phyloP scores from a whole-genome alignment of 805 yeast genomes.

The Candida hispaniensis region DNA sequence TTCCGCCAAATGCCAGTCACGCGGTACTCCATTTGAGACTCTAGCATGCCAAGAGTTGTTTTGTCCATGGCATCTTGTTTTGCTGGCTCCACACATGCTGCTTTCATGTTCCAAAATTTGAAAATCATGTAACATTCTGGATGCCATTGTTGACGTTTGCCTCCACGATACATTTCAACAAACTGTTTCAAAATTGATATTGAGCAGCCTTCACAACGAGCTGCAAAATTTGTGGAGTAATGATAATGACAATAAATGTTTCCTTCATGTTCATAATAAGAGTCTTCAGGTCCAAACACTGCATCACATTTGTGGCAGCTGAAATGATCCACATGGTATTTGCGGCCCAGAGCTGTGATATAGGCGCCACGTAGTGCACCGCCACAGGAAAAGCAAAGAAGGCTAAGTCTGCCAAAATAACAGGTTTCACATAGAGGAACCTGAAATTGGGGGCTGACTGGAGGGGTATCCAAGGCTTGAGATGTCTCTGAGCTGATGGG shows the following conservation, averaged over 20 bases:
- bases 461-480: conserved; percentile 11
- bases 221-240: conserved; percentile 76
- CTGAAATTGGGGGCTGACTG: conserved; percentile 29
- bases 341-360: conserved; percentile 83
- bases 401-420: conserved; percentile 72
- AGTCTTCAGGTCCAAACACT: conserved; percentile 82
- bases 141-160: conserved; percentile 93
- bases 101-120: conserved; percentile 86
- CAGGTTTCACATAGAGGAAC: conserved; percentile 82
- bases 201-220: conserved; percentile 86
- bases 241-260: conserved; percentile 85
- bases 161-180: conserved; percentile 85
- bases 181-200: conserved; percentile 88
- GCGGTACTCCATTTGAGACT: conserved; percentile 52
- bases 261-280: conserved; percentile 79
- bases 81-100: conserved; percentile 17
- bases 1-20: conserved; percentile 70
- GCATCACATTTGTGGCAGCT: conserved; percentile 79
- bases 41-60: conserved; percentile 30
- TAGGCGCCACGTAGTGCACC: conserved; percentile 83
- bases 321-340: conserved; percentile 92
- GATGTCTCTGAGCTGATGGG: conserved; percentile 36
- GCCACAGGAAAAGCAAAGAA: conserved; percentile 80
- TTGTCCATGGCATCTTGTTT: not conserved
- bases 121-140: conserved; percentile 98